These are phyloP conservation scores for Austroboletus niveus DNA, from an alignment of 1,284 basidiomycete species.

Conservation along the genomic window DNA sequence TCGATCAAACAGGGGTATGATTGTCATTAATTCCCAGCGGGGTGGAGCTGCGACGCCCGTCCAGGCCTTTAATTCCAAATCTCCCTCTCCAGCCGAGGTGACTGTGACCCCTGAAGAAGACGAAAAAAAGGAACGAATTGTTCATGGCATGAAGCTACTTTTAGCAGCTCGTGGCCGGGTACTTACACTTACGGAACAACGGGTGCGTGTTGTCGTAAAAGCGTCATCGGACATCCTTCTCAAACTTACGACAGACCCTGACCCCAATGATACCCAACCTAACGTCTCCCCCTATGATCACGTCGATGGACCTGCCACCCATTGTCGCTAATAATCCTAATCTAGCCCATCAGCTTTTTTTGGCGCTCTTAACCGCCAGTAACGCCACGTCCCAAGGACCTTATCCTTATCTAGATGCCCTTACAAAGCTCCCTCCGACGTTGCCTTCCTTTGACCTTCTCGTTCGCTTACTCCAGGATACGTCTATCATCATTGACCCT, in stretches of 20 bases:
- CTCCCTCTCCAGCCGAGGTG: slow-evolving; percentile 23
- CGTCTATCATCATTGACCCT: slow-evolving; percentile 42
- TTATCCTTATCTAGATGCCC: slow-evolving; percentile 53
- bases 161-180: slow-evolving; percentile 66
- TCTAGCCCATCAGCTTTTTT: slow-evolving; percentile 62
- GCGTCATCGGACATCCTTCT: not conserved
- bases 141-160: slow-evolving; percentile 61
- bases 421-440: slow-evolving; percentile 52
- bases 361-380: slow-evolving; percentile 47
- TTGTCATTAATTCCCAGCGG: slow-evolving; percentile 7
- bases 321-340: slow-evolving; percentile 67
- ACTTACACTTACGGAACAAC: slow-evolving; percentile 68
- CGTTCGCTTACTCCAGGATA: slow-evolving; percentile 61
- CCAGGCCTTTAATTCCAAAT: slow-evolving; percentile 17
- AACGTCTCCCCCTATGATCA: slow-evolving; percentile 58
- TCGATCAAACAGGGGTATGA: slow-evolving; percentile 14
- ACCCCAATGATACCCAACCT: slow-evolving; percentile 42
- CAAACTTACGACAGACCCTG: slow-evolving; percentile 31
- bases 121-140: slow-evolving; percentile 37
- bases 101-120: slow-evolving; percentile 37
- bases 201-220: slow-evolving; percentile 40
- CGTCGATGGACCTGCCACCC: slow-evolving; percentile 61
- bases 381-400: slow-evolving; percentile 39
- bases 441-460: slow-evolving; percentile 72
- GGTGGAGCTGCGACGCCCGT: slow-evolving; percentile 1